Conservation (phyloP, 306 rosid genomes). For the Quercus ilex region DNA sequence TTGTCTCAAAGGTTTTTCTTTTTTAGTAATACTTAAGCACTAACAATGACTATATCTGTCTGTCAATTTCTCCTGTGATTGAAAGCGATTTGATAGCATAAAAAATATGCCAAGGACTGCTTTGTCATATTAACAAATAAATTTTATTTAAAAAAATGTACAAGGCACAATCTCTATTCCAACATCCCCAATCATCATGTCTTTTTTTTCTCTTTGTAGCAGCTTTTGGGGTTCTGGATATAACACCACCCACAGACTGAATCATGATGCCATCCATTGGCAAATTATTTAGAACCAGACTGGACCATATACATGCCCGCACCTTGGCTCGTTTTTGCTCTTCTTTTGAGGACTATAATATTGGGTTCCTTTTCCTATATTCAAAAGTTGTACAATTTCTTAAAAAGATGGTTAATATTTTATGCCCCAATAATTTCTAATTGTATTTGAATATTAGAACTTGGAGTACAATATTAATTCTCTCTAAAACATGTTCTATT, state of each 20-base stretch:
- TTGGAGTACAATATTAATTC: no score
- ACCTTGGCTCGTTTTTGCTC: neutral
- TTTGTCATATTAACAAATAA: slow-evolving; percentile 1
- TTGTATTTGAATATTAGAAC: neutral
- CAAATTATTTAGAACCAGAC: slow-evolving; percentile 50
- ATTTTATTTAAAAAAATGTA: slow-evolving; percentile 8
- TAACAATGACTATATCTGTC: neutral
- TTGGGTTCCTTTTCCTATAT: neutral
- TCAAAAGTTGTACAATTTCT: neutral
- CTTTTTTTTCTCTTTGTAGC: slow-evolving; percentile 37
- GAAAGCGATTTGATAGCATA: neutral
- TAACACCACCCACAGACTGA: slow-evolving; percentile 41
- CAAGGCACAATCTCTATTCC: slow-evolving; percentile 33
- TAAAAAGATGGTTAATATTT: neutral
- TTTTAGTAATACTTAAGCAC: neutral
- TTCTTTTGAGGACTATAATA: slow-evolving; percentile 3
- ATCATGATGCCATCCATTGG: slow-evolving; percentile 49
- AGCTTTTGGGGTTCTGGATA: slow-evolving; percentile 49
- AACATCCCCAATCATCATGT: slow-evolving; percentile 50
- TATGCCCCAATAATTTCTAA: neutral
- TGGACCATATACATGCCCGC: slow-evolving; percentile 1
- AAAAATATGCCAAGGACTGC: neutral
- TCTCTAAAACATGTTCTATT: no score
- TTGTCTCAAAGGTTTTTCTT: no score
- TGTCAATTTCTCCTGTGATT: neutral